Base-by-base conservation (phyloP, 768 basidiomycete genomes). In the Nevesoporus exiguus region DNA sequence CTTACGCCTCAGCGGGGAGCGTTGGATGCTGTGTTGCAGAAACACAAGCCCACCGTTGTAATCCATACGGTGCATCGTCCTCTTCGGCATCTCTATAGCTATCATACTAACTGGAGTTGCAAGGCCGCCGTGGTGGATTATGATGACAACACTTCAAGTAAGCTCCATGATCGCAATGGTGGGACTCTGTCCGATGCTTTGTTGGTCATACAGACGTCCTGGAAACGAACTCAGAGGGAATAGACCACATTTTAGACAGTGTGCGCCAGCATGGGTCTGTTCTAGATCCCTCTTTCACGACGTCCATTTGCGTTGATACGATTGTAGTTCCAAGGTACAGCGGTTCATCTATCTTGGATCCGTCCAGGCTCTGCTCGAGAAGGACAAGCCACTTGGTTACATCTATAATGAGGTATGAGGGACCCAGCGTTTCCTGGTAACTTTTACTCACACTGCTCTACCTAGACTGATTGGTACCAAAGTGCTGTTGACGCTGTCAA, bases 41-140 rank as follows among this genome's bases (percentile, higher is more conserved):
- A 47, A 34, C 46, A 24, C 15, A 15, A 34, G 29, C 46, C 46
- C 11, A 14, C 22, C 46, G 46, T 21, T 24, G 9, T 47, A 7
- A 24, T 47, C 10, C 46, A 47, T 47, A 17, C 46, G 46, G 46
- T 47, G 17, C 29, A 24, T 17, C 31, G 10, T 34, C 31, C 22
- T 24, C 21, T 47, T 22, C 9, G 2, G 22, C n/a, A 11, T 34
- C 15, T n/a, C 7, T 22, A 34, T 31, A 22, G 9, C 4, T 34
- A 5, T 21, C n/a, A 7, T 47, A 15, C 46, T 34, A 24, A 34
- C 21, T 34, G 31, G n/a, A 13, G 7, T 34, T 9, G 46, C 13
- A 47, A 47, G 46, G 46, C 46, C 17, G 46, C 46, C 5, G 46
- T 47, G 46, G 46, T 47, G 21, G 46, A 34, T 14, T 47, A 47